Evolutionary conservation across 2,329 filamentous ascomycete species (phyloP).

Genomic region (Cladosporium sp.): DNA sequence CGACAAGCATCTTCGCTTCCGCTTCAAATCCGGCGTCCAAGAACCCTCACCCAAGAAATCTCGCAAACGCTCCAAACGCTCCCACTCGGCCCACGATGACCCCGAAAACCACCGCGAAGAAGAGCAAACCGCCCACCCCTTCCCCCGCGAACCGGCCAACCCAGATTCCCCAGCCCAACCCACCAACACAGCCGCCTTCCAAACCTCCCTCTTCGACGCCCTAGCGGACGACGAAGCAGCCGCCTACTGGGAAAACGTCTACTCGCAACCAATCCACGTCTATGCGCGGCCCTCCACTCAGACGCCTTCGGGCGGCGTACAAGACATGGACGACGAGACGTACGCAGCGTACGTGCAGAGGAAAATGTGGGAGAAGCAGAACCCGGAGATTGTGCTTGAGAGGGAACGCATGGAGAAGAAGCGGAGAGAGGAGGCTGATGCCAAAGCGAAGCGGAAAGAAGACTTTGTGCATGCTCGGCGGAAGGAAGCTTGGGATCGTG

Average conservation of each 20-base stretch:
- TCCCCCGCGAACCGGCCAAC: slow-evolving; percentile 28
- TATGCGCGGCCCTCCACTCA: slow-evolving; percentile 62
- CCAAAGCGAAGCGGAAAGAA: slow-evolving; percentile 28
- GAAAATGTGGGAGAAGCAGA: slow-evolving; percentile 93
- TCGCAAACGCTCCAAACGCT: slow-evolving; percentile 14
- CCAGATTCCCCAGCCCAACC: slow-evolving; percentile 9
- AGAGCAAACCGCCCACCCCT: slow-evolving; percentile 25
- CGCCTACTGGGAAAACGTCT: slow-evolving; percentile 92
- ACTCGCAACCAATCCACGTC: slow-evolving; percentile 86
- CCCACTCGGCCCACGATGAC: slow-evolving; percentile 3
- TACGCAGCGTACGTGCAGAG: slow-evolving; percentile 80
- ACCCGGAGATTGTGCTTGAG: slow-evolving; percentile 77
- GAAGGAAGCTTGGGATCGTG: slow-evolving; percentile 31
- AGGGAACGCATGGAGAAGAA: slow-evolving; percentile 57
- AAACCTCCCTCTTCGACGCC: slow-evolving; percentile 92
- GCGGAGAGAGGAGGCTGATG: slow-evolving; percentile 43
- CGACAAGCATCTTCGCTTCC: slow-evolving; percentile 18
- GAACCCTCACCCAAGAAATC: slow-evolving; percentile 23
- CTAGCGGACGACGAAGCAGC: slow-evolving; percentile 96
- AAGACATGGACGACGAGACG: slow-evolving; percentile 87
- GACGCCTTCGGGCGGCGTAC: slow-evolving; percentile 55
- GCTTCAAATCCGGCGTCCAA: slow-evolving; percentile 27
- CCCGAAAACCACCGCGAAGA: too few species aligned
- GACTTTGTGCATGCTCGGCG: slow-evolving; percentile 40
- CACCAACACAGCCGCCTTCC: slow-evolving; percentile 64